Conservation (phyloP, 257 asterid species). For the Striga asiatica region DNA sequence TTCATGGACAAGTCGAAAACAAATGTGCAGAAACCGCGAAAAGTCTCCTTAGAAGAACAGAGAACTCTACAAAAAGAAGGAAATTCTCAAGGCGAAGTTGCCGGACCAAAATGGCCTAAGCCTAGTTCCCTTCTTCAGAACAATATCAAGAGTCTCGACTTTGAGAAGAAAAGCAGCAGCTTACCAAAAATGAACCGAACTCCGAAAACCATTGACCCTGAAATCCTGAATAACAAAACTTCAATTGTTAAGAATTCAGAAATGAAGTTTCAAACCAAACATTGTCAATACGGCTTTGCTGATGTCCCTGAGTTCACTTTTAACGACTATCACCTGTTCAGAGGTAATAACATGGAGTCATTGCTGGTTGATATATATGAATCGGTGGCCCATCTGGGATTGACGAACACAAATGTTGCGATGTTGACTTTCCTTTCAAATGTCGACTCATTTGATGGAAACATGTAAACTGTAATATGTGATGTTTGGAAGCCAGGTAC, state of each 20-base stretch:
- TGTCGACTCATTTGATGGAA: conserved; percentile 20
- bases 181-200: background rate
- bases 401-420: conserved; percentile 16
- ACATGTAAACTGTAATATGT: too few species aligned
- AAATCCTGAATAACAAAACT: background rate
- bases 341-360: conserved; percentile 19
- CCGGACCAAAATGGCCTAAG: conserved; percentile 67
- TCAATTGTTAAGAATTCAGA: conserved; percentile 1
- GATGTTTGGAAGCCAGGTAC: too few species aligned
- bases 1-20: conserved; percentile 66
- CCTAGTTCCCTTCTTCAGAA: conserved; percentile 69
- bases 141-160: conserved; percentile 64
- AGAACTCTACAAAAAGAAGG: conserved; percentile 75
- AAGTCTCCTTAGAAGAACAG: conserved; percentile 66
- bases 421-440: conserved; percentile 23
- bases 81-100: conserved; percentile 69
- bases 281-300: conserved; percentile 16
- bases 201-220: conserved; percentile 2
- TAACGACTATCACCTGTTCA: conserved; percentile 18
- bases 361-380: conserved; percentile 21
- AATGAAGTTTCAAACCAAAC: conserved; percentile 9
- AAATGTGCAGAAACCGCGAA: conserved; percentile 96
- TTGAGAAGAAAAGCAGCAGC: conserved; percentile 26
- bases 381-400: conserved; percentile 11
- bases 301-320: conserved; percentile 20